Evolutionary conservation across 2,329 filamentous ascomycete species (phyloP).

Genomic region (Fusarium palustre): DNA sequence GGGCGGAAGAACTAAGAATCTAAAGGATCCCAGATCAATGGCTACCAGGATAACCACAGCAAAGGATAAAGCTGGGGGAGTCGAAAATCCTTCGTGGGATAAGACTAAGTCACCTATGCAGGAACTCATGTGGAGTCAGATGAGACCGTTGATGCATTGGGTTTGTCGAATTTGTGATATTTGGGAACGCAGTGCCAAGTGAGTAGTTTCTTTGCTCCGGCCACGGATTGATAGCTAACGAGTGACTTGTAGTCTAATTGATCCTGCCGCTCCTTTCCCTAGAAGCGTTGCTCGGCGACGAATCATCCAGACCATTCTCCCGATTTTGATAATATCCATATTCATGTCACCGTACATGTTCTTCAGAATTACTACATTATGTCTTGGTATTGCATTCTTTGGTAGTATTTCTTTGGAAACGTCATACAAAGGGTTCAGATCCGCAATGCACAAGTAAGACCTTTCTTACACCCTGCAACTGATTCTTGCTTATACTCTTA

Average conservation of each 20-base stretch:
- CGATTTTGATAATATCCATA: accelerated
- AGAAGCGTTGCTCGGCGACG: constrained; percentile 64
- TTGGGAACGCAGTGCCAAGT: constrained; percentile 58
- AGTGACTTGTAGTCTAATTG: constrained; percentile 56
- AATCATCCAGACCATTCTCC: not conserved
- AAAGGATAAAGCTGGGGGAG: constrained; percentile 59
- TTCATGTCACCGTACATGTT: not conserved
- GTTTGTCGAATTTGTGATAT: constrained; percentile 56
- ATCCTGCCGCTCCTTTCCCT: constrained; percentile 69
- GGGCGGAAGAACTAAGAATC: constrained; percentile 56
- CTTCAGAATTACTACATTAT: not conserved
- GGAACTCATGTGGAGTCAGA: constrained; percentile 78
- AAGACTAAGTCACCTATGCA: constrained; percentile 83
- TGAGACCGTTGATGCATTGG: constrained; percentile 74
- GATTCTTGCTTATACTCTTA: constrained; percentile 64
- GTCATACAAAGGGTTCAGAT: not conserved
- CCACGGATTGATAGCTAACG: not conserved
- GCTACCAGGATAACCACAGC: constrained; percentile 59
- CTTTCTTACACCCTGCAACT: constrained; percentile 40
- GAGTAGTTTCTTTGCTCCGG: not conserved
- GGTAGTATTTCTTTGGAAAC: not conserved
- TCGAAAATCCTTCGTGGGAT: constrained; percentile 62
- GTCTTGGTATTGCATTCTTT: constrained; percentile 9
- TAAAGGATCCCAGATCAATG: constrained; percentile 3
- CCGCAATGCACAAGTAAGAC: constrained; percentile 65